Evolutionary conservation across 495 filamentous ascomycete species (phyloP).

Genomic region (Daldinia bambusicola): DNA sequence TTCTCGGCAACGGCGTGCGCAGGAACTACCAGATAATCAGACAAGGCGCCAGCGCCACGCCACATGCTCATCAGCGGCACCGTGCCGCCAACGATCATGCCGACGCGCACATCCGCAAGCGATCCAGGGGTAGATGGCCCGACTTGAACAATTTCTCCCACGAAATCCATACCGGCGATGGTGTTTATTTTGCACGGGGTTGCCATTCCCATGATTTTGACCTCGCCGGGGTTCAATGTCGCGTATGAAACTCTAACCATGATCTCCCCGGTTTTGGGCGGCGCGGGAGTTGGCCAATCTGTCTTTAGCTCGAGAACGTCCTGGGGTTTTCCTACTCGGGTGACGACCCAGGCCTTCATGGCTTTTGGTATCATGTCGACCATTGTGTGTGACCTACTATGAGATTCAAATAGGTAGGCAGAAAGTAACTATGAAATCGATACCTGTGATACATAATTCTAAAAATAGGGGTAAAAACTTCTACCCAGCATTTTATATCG

Average conservation of each 20-base stretch:
- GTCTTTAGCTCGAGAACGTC: conserved; percentile 11
- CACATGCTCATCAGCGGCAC: conserved; percentile 9
- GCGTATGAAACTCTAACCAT: conserved; percentile 38
- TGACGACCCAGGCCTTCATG: conserved; percentile 1
- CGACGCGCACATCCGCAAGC: not conserved
- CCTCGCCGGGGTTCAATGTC: conserved; percentile 36
- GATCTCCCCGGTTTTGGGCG: conserved; percentile 33
- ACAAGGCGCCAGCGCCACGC: conserved; percentile 26
- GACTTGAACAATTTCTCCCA: not conserved
- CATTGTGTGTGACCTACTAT: not conserved
- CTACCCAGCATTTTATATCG: not conserved
- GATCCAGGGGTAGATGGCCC: not conserved
- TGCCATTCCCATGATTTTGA: conserved; percentile 33
- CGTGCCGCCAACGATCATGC: not conserved
- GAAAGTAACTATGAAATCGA: too few relatives aligned
- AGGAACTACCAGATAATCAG: conserved; percentile 37
- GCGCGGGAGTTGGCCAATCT: conserved; percentile 31
- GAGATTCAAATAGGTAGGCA: not conserved
- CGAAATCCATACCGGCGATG: not conserved
- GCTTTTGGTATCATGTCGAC: not conserved
- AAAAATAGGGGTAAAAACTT: not conserved
- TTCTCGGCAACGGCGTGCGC: conserved; percentile 35
- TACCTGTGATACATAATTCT: not conserved
- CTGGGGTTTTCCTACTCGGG: not conserved
- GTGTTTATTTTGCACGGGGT: conserved; percentile 5